phyloP scores from a whole-genome alignment of 2,329 filamentous ascomycete genomes.

The Pestalotiopsis sp. region DNA sequence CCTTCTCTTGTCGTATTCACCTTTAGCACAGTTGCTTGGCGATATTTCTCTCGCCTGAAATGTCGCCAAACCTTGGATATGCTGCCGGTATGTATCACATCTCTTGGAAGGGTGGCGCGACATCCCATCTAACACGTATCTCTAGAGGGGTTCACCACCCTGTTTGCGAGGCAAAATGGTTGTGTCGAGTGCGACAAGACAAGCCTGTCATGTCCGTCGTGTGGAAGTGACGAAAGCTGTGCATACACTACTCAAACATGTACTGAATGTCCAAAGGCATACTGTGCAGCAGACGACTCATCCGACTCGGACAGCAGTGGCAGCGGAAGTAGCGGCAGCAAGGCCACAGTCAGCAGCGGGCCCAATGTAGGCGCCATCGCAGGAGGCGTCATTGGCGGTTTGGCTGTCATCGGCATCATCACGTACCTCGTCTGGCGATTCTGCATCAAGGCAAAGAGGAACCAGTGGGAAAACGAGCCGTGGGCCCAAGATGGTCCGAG shows the following conservation, averaged over 20 bases:
- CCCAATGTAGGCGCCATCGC: constrained; percentile 84
- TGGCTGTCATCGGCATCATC: constrained; percentile 72
- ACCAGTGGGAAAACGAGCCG: constrained; percentile 59
- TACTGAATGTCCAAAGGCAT: constrained; percentile 46
- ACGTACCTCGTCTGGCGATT: constrained; percentile 87
- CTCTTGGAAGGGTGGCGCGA: not conserved
- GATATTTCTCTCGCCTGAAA: not conserved
- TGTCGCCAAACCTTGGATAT: constrained; percentile 11
- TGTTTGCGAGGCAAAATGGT: constrained; percentile 40
- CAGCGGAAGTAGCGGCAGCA: not conserved
- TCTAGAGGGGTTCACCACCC: constrained; percentile 25
- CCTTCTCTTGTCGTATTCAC: not conserved
- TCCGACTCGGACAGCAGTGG: constrained; percentile 15
- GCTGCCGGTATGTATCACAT: constrained; percentile 12
- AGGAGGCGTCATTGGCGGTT: constrained; percentile 85
- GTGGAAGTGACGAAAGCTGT: constrained; percentile 43
- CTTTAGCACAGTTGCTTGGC: not conserved
- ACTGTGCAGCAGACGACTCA: constrained; percentile 40
- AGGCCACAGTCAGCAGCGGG: constrained; percentile 35
- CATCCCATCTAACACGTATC: constrained; percentile 9
- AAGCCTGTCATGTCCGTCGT: constrained; percentile 47
- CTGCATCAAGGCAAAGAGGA: constrained; percentile 78
- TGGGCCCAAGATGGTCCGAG: constrained; percentile 58
- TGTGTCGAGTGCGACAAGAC: constrained; percentile 49
- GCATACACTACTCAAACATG: constrained; percentile 46